phyloP scores from a whole-genome alignment of 768 basidiomycete genomes.

The Lyophyllum semitale region DNA sequence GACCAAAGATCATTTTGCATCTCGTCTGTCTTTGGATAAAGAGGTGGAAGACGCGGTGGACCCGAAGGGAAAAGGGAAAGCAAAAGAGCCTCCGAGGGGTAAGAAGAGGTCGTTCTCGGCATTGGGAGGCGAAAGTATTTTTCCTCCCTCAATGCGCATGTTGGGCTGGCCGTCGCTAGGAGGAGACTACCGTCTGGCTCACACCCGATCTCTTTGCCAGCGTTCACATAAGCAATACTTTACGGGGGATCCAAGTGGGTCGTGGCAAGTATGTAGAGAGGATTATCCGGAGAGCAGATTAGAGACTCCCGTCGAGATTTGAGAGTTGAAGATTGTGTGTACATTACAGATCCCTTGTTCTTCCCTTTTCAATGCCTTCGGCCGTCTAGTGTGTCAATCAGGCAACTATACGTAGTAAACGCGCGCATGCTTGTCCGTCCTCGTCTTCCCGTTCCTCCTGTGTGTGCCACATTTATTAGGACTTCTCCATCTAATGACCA shows the following conservation, averaged over 20 bases:
- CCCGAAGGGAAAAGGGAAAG: background rate
- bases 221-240: background rate
- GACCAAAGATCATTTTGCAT: background rate
- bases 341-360: background rate
- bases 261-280: background rate
- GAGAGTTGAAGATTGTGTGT: background rate
- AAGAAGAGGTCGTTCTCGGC: background rate
- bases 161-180: background rate
- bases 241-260: background rate
- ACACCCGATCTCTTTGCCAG: background rate
- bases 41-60: background rate
- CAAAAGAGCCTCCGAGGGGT: background rate
- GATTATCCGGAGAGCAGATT: background rate
- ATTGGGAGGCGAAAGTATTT: background rate
- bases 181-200: background rate
- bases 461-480: no score
- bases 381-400: background rate
- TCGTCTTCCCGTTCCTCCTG: no score
- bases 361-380: background rate
- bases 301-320: background rate
- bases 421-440: no score
- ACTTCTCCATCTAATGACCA: no score
- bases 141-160: background rate
- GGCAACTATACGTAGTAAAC: no score
- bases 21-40: background rate